Base-by-base conservation (phyloP, 371 early-diverging fungal genomes). In the Mortierella sp. region DNA sequence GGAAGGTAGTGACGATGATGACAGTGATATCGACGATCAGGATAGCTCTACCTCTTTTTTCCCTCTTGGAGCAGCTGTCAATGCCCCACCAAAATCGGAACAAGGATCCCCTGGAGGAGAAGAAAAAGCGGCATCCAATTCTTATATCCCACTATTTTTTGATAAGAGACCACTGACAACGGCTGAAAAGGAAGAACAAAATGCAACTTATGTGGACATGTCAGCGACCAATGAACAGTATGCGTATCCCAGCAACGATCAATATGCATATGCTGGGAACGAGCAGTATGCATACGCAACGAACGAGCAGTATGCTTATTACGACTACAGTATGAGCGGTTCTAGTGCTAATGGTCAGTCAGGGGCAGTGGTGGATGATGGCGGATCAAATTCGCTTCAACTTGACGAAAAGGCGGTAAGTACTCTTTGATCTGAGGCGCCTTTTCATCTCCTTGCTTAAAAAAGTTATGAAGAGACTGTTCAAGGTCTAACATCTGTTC, bases 321-420 rank as follows among this genome's bases (percentile, higher is more conserved):
- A 44, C 19, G 25, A 45, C 37, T 25, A 30, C 19, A 26, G 19
- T 43, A 3, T 21, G 19, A 62, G n/a, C n/a, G n/a, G n/a, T n/a
- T n/a, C 53, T 43, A 47, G 23, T 25, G 25, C 58, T 23, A n/a
- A 57, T 16, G 19, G 57, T 14, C 57, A 30, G 7, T 2, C 56
- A 16, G 14, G 12, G 4, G 57, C 65, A 57, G 45, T 26, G 12
- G 26, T 25, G 15, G 67, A 48, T 26, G 30, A 51, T n/a, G 37
- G 57, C 30, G 64, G 58, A 1, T 7, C 44, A 21, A 79, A 72
- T n/a, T 63, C 57, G 30, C 56, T 79, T 25, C 51, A 77, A 4
- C 60, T 82, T 12, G 82, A 83, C 57, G 75, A 74, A n/a, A 80
- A 75, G 28, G 82, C 81, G 45, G 87, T 88, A 85, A 72, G 83